These are phyloP conservation scores for Lachancea meyersii DNA, from an alignment of 805 yeast species.

Conservation along the genomic window DNA sequence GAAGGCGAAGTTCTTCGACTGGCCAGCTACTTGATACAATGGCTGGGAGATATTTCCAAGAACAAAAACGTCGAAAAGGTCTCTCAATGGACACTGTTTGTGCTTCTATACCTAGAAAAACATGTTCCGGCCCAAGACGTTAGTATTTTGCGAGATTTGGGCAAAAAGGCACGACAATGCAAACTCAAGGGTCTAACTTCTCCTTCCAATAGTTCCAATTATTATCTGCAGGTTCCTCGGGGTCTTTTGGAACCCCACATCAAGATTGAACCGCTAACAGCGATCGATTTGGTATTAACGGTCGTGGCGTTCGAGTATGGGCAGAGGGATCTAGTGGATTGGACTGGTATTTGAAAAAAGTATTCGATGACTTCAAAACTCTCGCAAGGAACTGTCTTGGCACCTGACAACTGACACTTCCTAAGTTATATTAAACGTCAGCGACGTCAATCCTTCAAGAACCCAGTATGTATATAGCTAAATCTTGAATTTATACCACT, in stretches of 20 bases:
- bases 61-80: slow-evolving; percentile 14
- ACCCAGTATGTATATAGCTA: too few relatives aligned
- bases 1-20: slow-evolving; percentile 15
- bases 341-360: slow-evolving; percentile 5
- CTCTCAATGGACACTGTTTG: slow-evolving; percentile 24
- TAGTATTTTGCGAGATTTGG: slow-evolving; percentile 27
- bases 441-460: too few relatives aligned
- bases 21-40: slow-evolving; percentile 24
- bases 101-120: slow-evolving; percentile 23
- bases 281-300: slow-evolving; percentile 15
- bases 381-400: not conserved
- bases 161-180: slow-evolving; percentile 18
- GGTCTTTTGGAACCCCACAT: slow-evolving; percentile 9
- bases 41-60: slow-evolving; percentile 23
- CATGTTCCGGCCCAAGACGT: slow-evolving; percentile 23
- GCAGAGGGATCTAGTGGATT: slow-evolving; percentile 24
- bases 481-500: too few relatives aligned
- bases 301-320: slow-evolving; percentile 23
- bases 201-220: not conserved
- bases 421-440: too few relatives aligned
- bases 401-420: too few relatives aligned
- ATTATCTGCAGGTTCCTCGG: slow-evolving; percentile 5
- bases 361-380: not conserved
- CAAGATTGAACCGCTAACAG: slow-evolving; percentile 11
- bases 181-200: slow-evolving; percentile 1